These are phyloP conservation scores for Rhynchospora breviuscula DNA, from an alignment of 176 grass and related monocot genomes.

Conservation along the genomic window DNA sequence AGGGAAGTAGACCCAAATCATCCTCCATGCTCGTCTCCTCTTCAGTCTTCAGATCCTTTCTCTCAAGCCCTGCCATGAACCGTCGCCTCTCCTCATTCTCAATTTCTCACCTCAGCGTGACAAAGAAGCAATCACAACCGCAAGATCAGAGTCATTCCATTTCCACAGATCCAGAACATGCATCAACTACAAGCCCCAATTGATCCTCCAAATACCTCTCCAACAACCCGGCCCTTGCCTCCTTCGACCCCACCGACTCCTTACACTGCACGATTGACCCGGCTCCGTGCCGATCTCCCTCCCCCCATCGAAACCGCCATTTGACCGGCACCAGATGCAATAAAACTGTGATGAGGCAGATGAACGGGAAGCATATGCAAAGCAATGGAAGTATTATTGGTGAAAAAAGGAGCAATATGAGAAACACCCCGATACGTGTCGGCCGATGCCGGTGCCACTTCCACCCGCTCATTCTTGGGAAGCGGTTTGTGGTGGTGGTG, in stretches of 20 bases:
- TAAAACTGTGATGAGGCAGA: conserved; percentile 37
- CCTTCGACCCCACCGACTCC: background rate
- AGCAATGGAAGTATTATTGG: conserved; percentile 43
- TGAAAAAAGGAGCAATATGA: conserved; percentile 31
- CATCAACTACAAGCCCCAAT: conserved; percentile 46
- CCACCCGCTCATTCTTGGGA: background rate
- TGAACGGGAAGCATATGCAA: conserved; percentile 38
- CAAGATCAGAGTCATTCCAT: background rate
- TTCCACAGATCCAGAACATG: background rate
- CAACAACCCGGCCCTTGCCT: conserved; percentile 24
- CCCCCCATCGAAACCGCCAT: background rate
- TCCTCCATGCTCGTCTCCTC: background rate
- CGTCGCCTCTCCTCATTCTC: background rate
- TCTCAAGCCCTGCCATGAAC: background rate
- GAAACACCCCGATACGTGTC: conserved; percentile 13
- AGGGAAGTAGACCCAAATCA: background rate
- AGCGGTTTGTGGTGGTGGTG: background rate
- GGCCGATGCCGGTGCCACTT: background rate
- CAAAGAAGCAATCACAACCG: background rate
- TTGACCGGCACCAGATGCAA: conserved; percentile 28
- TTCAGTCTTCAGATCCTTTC: background rate
- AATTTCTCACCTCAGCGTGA: background rate
- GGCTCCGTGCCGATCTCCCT: background rate
- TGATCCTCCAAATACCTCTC: conserved; percentile 65
- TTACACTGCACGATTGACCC: background rate